Conservation (phyloP, 306 rosid species). For the Castanospermum australe region DNA sequence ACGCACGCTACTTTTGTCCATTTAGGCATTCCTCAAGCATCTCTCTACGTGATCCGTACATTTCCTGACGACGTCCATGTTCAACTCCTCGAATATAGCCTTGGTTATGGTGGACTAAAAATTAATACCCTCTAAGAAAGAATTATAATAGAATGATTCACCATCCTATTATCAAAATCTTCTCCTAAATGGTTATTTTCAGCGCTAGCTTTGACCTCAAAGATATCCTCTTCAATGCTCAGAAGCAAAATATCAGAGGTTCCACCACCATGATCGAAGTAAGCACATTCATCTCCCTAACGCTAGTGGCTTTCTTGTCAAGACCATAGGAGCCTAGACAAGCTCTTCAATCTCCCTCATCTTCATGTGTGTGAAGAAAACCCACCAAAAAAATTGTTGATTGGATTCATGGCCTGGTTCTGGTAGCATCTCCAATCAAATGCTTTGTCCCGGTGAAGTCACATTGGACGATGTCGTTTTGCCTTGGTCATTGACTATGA, state of each 20-base stretch:
- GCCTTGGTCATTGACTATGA: constrained; percentile 37
- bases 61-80: constrained; percentile 28
- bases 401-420: constrained; percentile 46
- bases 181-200: constrained; percentile 19
- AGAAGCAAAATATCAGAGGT: constrained; percentile 40
- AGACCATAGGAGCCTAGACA: constrained; percentile 40
- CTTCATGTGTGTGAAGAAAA: not conserved
- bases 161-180: constrained; percentile 36
- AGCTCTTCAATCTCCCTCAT: constrained; percentile 40
- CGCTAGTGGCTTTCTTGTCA: constrained; percentile 8
- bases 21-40: constrained; percentile 26
- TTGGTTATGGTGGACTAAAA: too few species aligned
- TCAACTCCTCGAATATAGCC: too few species aligned
- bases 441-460: not conserved
- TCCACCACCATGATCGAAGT: too few species aligned
- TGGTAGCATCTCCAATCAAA: constrained; percentile 31
- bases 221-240: constrained; percentile 21
- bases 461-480: constrained; percentile 48
- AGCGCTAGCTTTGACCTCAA: constrained; percentile 37
- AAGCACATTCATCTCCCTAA: too few species aligned
- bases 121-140: too few species aligned
- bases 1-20: not conserved
- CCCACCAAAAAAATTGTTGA: constrained; percentile 42
- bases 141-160: constrained; percentile 24
- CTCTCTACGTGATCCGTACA: constrained; percentile 41